phyloP scores from a whole-genome alignment of 1,139 yeast genomes.

The Yamadazyma membranifaciens region DNA sequence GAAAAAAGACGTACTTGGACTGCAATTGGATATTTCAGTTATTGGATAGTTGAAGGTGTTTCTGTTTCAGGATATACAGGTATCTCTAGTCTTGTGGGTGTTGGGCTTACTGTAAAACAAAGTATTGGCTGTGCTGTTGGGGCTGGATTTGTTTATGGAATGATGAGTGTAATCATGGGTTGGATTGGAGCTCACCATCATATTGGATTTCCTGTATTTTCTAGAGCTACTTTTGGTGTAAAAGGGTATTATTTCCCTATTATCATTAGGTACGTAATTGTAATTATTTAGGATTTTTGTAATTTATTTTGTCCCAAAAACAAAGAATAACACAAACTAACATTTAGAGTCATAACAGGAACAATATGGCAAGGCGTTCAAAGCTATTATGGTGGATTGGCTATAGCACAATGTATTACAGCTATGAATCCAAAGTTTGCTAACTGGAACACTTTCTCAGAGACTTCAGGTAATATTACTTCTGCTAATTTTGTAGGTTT shows the following conservation, averaged over 20 bases:
- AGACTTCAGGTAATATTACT: constrained; percentile 16
- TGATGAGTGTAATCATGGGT: constrained; percentile 16
- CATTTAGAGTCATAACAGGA: constrained; percentile 8
- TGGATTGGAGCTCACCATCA: constrained; percentile 18
- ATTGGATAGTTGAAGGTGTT: constrained; percentile 13
- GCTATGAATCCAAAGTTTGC: constrained; percentile 10
- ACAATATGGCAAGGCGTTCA: constrained; percentile 16
- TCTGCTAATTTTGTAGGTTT: constrained; percentile 23
- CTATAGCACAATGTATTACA: constrained; percentile 9
- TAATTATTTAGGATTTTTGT: background rate
- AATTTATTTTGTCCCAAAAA: too few relatives aligned
- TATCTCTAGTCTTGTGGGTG: constrained; percentile 9
- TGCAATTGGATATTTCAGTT: constrained; percentile 7
- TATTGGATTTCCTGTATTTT: constrained; percentile 18
- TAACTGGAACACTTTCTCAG: constrained; percentile 17
- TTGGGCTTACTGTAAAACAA: constrained; percentile 9
- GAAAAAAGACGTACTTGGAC: constrained; percentile 12
- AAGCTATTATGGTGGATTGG: constrained; percentile 20
- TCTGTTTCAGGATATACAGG: constrained; percentile 11
- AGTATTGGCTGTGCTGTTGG: constrained; percentile 17
- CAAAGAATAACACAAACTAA: background rate
- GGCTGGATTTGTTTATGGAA: constrained; percentile 16
- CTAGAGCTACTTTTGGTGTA: constrained; percentile 14
- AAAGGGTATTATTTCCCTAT: constrained; percentile 16
- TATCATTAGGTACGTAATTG: constrained; percentile 8